Base-by-base conservation (phyloP, 768 basidiomycete genomes). In the Cubamyces sp. region DNA sequence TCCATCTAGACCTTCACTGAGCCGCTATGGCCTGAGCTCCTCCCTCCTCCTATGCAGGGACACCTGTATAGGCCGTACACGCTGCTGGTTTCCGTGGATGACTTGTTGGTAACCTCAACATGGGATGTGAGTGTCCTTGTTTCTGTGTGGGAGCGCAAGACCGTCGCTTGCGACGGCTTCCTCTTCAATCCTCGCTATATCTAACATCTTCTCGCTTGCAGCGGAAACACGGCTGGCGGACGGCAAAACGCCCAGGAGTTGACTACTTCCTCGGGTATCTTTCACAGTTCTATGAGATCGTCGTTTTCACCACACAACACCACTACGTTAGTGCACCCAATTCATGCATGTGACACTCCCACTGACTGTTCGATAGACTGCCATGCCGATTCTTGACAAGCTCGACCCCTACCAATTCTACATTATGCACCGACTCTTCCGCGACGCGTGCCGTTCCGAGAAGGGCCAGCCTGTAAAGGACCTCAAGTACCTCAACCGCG, bases 231-330 rank as follows among this genome's bases (percentile, higher is more conserved):
- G 97, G 97, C 54, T 99, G 97, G 96, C 82, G 94, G 66, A 98
- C 96, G 3, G 96, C 96, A 5, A 99, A 98, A 77, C 87, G 97
- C 37, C 96, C 97, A 1, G 97, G 97, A 4, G 92, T 95, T 16
- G 97, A 99, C 72, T 98, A 99, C 77, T 99, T 99, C 84, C 81
- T 99, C 37, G 96, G 86, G 26, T 99, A 99, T 74, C 85, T 99
- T 50, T 93, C 94, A 0, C 96, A 98, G 71, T 99, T 98, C 79
- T 99, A 94, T 73, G 97, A 99, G 79, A 86, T 98, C 60, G 96
- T 98, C 37, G 81, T 99, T 56, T 99, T 98, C 78, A 98, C 96
- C 11, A 83, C 87, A 18, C 94, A 96, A 76, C 84, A 91, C 58
- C 81, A 84, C 69, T 98, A 96, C 74, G 96, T 96, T 66, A 51